Evolutionary conservation across 2,329 filamentous ascomycete genomes (phyloP).

Genomic region (Sphaerulina musiva): DNA sequence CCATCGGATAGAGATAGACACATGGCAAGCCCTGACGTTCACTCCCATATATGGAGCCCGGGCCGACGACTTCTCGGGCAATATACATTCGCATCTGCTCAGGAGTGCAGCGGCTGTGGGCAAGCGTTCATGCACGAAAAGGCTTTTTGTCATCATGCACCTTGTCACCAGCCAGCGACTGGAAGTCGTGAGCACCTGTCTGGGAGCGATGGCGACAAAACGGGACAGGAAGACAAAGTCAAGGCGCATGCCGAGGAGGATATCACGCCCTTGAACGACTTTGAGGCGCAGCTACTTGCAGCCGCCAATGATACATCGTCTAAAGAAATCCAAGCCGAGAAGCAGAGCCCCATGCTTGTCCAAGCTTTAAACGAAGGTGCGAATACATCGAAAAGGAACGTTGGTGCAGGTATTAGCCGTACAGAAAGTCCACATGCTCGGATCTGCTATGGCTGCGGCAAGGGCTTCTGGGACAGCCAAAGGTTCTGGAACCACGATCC

Average conservation of each 20-base stretch:
- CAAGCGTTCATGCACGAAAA: background rate
- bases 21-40: background rate
- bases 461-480: background rate
- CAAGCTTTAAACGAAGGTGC: background rate
- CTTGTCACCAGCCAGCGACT: background rate
- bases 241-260: background rate
- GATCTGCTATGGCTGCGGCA: slow-evolving; percentile 3
- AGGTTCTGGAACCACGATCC: slow-evolving; percentile 2
- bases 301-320: background rate
- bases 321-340: background rate
- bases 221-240: background rate
- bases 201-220: background rate
- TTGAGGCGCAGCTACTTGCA: slow-evolving; percentile 1
- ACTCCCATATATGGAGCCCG: background rate
- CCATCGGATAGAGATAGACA: background rate
- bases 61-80: background rate
- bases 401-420: background rate
- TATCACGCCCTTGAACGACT: background rate
- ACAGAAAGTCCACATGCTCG: background rate
- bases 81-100: background rate
- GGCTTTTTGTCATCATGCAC: background rate
- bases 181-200: background rate
- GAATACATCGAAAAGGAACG: background rate
- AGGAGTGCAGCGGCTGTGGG: background rate
- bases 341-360: background rate